Conservation (phyloP, 768 basidiomycete genomes). For the Neoboletus subvelutipes region DNA sequence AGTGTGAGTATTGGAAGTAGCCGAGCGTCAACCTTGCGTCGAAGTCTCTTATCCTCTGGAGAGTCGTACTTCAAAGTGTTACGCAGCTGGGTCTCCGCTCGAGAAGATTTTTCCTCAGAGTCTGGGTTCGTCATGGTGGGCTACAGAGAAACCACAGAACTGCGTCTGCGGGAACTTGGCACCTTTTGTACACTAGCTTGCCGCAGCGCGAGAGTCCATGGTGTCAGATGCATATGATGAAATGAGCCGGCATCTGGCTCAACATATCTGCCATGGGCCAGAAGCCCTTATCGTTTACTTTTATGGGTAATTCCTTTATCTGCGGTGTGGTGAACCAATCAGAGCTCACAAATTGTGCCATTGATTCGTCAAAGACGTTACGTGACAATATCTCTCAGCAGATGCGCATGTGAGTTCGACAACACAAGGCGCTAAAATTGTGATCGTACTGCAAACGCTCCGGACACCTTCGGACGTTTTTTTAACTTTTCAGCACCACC, state of each 20-base stretch:
- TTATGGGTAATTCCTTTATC: not conserved
- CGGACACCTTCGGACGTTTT: not conserved
- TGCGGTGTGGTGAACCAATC: not conserved
- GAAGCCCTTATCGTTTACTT: not conserved
- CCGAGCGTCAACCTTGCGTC: conserved; percentile 36
- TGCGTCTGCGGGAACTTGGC: not conserved
- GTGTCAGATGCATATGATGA: conserved; percentile 6
- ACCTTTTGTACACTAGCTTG: not conserved
- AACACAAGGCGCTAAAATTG: not conserved
- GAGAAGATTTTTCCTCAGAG: conserved; percentile 9
- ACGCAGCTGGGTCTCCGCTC: conserved; percentile 2
- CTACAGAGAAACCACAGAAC: not conserved
- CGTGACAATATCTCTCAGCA: not conserved
- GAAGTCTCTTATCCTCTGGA: conserved; percentile 25
- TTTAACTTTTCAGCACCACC: not conserved
- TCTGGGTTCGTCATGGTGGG: conserved; percentile 10
- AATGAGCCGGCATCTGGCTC: not conserved
- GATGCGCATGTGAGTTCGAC: not conserved
- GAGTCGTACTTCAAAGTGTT: not conserved
- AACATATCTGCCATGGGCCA: not conserved
- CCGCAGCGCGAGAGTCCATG: conserved; percentile 1
- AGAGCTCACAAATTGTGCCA: not conserved
- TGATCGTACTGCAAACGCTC: not conserved
- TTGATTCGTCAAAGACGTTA: not conserved
- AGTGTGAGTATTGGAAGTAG: conserved; percentile 41